phyloP scores from a whole-genome alignment of 140 eudicot genomes.

The Stevia rebaudiana region DNA sequence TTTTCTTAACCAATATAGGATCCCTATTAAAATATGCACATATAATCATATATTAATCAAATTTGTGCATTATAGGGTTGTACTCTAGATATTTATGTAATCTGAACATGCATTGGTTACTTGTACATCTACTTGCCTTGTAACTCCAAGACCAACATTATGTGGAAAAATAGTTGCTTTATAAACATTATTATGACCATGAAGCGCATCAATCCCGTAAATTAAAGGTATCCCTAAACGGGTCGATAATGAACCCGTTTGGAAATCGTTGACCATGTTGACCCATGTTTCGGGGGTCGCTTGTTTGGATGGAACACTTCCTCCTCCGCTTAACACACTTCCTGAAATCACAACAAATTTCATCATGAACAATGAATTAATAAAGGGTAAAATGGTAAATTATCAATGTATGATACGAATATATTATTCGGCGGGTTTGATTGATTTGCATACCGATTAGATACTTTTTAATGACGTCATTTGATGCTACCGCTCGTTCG shows the following conservation, averaged over 20 bases:
- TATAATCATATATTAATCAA: neutral
- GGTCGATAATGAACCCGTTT: constrained; percentile 49
- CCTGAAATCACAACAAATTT: constrained; percentile 30
- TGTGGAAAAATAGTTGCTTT: constrained; percentile 66
- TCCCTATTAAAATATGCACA: constrained; percentile 39
- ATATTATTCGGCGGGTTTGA: too few relatives aligned
- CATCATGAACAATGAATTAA: neutral
- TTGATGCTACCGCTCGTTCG: constrained; percentile 43
- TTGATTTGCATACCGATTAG: constrained; percentile 36
- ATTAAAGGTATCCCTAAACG: constrained; percentile 60
- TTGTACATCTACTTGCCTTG: constrained; percentile 35
- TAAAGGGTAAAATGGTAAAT: neutral
- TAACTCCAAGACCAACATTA: constrained; percentile 67
- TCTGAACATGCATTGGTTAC: constrained; percentile 2
- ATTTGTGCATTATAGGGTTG: neutral
- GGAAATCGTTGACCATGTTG: constrained; percentile 53
- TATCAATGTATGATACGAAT: neutral
- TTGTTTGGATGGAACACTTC: constrained; percentile 58
- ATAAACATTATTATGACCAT: constrained; percentile 63
- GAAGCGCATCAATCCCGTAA: constrained; percentile 84
- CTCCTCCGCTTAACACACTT: constrained; percentile 57
- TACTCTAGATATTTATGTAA: neutral
- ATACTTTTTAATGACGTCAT: constrained; percentile 43
- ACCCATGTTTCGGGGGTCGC: constrained; percentile 55
- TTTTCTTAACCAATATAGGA: constrained; percentile 63